Conservation (phyloP, 495 filamentous ascomycete genomes). For the Aspergillus ostianus region DNA sequence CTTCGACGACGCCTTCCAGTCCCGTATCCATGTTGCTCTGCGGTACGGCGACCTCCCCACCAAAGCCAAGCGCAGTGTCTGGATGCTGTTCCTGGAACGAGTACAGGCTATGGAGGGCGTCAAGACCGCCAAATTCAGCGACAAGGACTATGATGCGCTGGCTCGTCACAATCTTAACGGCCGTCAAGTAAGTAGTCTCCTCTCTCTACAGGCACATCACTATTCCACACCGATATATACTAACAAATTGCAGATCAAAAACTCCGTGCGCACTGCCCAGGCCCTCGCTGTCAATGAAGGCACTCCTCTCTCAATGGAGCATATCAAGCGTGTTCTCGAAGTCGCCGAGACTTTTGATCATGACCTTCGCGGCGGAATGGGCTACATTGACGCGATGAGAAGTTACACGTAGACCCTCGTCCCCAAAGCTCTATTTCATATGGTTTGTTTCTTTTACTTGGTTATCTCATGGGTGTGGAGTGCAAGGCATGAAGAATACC, state of each 20-base stretch:
- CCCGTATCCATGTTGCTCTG: constrained; percentile 70
- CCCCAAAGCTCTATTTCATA: neutral
- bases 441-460: neutral
- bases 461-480: neutral
- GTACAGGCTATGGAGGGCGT: constrained; percentile 65
- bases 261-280: constrained; percentile 83
- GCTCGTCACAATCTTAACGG: constrained; percentile 76
- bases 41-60: constrained; percentile 74
- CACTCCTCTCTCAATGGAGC: constrained; percentile 68
- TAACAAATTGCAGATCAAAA: constrained; percentile 69
- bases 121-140: constrained; percentile 59
- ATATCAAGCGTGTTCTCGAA: constrained; percentile 79
- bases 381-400: constrained; percentile 52
- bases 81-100: constrained; percentile 79
- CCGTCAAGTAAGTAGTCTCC: constrained; percentile 61
- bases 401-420: constrained; percentile 41
- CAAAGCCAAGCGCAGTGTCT: constrained; percentile 78
- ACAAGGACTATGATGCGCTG: constrained; percentile 65
- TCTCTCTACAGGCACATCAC: neutral
- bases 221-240: neutral
- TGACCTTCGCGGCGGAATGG: constrained; percentile 67
- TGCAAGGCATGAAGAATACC: constrained; percentile 7
- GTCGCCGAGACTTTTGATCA: constrained; percentile 80
- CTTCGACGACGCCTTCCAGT: constrained; percentile 68
- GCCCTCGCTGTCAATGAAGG: constrained; percentile 77